Conservation (phyloP, 352 stramenopile species). For the Pythium angustatum region DNA sequence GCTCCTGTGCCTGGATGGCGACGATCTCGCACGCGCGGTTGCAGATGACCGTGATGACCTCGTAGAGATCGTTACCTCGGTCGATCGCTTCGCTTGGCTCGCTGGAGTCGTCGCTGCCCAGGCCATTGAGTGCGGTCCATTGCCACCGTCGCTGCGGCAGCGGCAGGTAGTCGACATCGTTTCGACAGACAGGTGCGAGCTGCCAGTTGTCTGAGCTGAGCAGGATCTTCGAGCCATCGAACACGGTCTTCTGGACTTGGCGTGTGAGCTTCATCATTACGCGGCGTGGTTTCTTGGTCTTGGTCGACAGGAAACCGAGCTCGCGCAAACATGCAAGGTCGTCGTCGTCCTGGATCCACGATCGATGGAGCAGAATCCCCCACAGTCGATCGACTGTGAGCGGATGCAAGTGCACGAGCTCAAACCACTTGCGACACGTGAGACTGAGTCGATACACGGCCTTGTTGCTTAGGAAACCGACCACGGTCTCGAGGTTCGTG, state of each 20-base stretch:
- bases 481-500: slow-evolving; percentile 45
- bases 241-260: slow-evolving; percentile 40
- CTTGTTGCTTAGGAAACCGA: slow-evolving; percentile 47
- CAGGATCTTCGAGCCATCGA: slow-evolving; percentile 61
- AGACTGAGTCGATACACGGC: slow-evolving; percentile 50
- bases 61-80: slow-evolving; percentile 38
- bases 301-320: slow-evolving; percentile 41
- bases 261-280: slow-evolving; percentile 57
- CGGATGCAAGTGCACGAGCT: slow-evolving; percentile 42
- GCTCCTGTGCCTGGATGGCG: slow-evolving; percentile 46
- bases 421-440: slow-evolving; percentile 46
- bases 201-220: slow-evolving; percentile 53
- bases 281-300: slow-evolving; percentile 43
- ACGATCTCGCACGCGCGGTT: slow-evolving; percentile 49
- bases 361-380: slow-evolving; percentile 45
- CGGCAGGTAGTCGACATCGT: slow-evolving; percentile 19
- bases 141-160: neutral
- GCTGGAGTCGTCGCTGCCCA: neutral
- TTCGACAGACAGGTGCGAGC: slow-evolving; percentile 34
- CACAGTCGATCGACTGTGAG: slow-evolving; percentile 43
- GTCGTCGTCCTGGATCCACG: slow-evolving; percentile 35
- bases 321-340: slow-evolving; percentile 42
- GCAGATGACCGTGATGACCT: slow-evolving; percentile 56
- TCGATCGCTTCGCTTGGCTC: neutral
- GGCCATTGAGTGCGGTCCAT: neutral